Conservation (phyloP, 228 moss, liverwort and hornwort genomes). For the Sphagnum fallax region DNA sequence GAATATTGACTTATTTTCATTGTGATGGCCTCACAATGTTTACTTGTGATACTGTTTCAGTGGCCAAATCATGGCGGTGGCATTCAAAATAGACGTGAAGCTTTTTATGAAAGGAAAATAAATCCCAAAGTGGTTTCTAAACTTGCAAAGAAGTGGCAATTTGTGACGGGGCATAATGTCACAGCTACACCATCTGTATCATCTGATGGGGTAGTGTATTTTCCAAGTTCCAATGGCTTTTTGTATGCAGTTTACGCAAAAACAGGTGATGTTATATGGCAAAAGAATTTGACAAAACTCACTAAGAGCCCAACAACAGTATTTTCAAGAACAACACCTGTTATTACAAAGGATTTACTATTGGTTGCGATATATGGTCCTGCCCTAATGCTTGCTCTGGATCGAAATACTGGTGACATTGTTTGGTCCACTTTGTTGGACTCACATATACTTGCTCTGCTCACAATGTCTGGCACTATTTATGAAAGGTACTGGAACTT, state of each 20-base stretch:
- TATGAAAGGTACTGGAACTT: constrained; percentile 7
- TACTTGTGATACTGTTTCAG: too few relatives aligned
- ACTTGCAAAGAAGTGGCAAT: constrained; percentile 15
- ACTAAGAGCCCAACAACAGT: not conserved
- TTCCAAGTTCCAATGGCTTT: constrained; percentile 4
- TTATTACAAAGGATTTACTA: constrained; percentile 1
- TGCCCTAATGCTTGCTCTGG: constrained; percentile 3
- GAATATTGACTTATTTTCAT: too few relatives aligned
- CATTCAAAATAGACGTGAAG: constrained; percentile 12
- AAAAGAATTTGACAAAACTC: not conserved
- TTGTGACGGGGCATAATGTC: constrained; percentile 1
- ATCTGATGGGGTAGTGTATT: constrained; percentile 9
- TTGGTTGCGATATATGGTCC: constrained; percentile 3
- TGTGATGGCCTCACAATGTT: too few relatives aligned
- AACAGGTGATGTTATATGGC: not conserved
- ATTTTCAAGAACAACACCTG: not conserved
- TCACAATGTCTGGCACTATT: constrained; percentile 9
- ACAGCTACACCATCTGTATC: constrained; percentile 4
- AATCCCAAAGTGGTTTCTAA: not conserved
- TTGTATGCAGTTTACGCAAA: constrained; percentile 2
- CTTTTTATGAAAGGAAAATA: constrained; percentile 6
- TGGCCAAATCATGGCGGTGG: constrained; percentile 25
- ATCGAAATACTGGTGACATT: constrained; percentile 1
- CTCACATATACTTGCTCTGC: not conserved
- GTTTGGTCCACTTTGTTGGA: constrained; percentile 10